These are phyloP conservation scores for Agrocybe chaxingu DNA, from an alignment of 768 basidiomycete genomes.

Conservation along the genomic window DNA sequence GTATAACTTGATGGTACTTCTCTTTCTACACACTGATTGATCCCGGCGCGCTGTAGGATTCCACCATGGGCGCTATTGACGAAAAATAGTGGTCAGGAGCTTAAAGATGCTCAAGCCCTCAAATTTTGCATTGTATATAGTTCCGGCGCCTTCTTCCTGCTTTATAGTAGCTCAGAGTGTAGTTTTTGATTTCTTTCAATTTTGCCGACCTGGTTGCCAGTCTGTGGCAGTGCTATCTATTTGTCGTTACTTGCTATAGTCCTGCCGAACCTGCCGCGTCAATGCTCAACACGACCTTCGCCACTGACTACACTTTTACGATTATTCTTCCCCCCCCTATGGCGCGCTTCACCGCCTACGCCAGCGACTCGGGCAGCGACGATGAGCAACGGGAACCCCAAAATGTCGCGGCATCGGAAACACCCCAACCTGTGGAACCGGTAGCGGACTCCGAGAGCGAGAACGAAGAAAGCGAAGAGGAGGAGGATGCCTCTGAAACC, in stretches of 20 bases:
- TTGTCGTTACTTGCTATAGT: too few species aligned
- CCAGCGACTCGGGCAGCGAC: slow-evolving; percentile 59
- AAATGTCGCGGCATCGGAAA: slow-evolving; percentile 15
- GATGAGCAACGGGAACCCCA: slow-evolving; percentile 32
- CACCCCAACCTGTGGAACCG: slow-evolving; percentile 20
- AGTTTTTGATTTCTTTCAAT: too few species aligned
- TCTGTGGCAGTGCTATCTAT: too few species aligned
- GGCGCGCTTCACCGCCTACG: slow-evolving; percentile 68
- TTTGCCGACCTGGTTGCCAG: too few species aligned
- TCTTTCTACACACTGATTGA: neutral
- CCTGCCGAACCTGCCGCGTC: neutral
- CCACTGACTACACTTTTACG: neutral
- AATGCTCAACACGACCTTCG: neutral
- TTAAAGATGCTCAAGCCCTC: too few species aligned
- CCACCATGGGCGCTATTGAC: too few species aligned
- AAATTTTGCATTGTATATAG: too few species aligned
- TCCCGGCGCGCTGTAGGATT: neutral
- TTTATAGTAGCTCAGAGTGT: too few species aligned
- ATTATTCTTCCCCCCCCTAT: slow-evolving; percentile 27
- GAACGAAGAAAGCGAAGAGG: slow-evolving; percentile 21
- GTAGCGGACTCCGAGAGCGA: slow-evolving; percentile 21
- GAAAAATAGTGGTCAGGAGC: too few species aligned
- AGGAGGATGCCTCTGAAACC: slow-evolving; percentile 28
- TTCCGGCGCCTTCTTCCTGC: too few species aligned
- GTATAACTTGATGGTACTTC: neutral